Conservation (phyloP, 192 early-diverging fungal genomes). For the Umbelopsis sp. region DNA sequence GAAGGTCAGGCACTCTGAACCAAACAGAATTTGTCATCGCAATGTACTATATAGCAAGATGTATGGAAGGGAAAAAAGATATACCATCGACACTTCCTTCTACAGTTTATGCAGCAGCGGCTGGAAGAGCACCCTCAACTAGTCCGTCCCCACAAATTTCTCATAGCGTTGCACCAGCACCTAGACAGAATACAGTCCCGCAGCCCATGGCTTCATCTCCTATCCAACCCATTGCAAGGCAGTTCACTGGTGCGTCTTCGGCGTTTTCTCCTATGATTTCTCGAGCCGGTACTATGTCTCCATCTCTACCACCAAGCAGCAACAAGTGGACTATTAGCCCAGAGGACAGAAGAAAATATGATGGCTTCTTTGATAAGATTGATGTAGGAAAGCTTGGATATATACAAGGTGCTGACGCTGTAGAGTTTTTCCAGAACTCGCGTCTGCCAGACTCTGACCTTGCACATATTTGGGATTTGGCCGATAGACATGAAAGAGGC, state of each 20-base stretch:
- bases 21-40: constrained; percentile 87
- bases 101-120: constrained; percentile 50
- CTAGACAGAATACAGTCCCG: background rate
- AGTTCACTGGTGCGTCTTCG: constrained; percentile 24
- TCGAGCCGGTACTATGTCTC: background rate
- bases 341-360: constrained; percentile 20
- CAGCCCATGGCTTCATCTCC: background rate
- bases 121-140: constrained; percentile 23
- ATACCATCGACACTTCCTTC: constrained; percentile 73
- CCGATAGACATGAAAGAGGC: constrained; percentile 59
- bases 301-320: background rate
- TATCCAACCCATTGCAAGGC: constrained; percentile 19
- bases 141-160: background rate
- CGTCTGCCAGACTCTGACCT: constrained; percentile 18
- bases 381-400: background rate
- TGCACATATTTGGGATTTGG: constrained; percentile 49
- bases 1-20: constrained; percentile 67
- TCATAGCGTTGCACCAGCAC: background rate
- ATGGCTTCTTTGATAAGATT: background rate
- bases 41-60: constrained; percentile 75
- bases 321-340: constrained; percentile 12
- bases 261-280: constrained; percentile 27
- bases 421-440: constrained; percentile 24
- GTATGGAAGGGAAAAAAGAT: constrained; percentile 1
- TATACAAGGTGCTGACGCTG: constrained; percentile 15